Evolutionary conservation across 371 early-diverging fungal species (phyloP).

Genomic region (Chytridium lagenaria): DNA sequence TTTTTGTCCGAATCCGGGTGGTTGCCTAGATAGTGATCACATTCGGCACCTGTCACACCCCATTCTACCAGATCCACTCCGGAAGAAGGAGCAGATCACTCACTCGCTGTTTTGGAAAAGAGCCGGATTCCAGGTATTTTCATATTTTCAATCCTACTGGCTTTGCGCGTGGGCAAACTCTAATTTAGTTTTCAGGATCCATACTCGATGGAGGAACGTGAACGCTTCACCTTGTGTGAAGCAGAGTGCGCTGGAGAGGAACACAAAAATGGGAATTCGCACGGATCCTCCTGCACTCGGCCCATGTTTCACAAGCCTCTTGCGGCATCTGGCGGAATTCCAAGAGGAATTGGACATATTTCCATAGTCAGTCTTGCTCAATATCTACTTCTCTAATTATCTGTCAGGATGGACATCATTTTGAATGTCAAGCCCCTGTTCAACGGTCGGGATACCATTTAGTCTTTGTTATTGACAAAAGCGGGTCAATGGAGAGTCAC

Average conservation of each 20-base stretch:
- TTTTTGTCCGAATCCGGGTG: conserved; percentile 26
- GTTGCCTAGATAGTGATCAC: conserved; percentile 15
- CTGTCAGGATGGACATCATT: conserved; percentile 14
- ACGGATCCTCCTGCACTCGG: conserved; percentile 36
- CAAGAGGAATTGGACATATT: conserved; percentile 33
- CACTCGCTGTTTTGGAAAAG: conserved; percentile 37
- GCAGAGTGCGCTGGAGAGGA: conserved; percentile 36
- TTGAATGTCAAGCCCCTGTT: conserved; percentile 30
- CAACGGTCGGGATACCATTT: conserved; percentile 30
- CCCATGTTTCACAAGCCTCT: conserved; percentile 36
- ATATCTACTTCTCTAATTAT: background rate
- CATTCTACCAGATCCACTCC: conserved; percentile 14
- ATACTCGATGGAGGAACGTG: conserved; percentile 28
- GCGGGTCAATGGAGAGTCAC: conserved; percentile 27
- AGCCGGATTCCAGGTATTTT: conserved; percentile 36
- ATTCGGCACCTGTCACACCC: background rate
- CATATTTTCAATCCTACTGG: no score
- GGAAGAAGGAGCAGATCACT: conserved; percentile 14
- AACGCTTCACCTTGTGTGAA: conserved; percentile 38
- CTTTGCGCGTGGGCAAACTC: no score
- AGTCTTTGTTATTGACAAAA: conserved; percentile 39
- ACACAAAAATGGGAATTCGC: conserved; percentile 34
- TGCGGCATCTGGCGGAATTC: background rate
- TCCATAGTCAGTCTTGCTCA: background rate
- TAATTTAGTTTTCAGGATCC: conserved; percentile 29